Conservation (phyloP, 768 basidiomycete species). For the Russula ochroleuca region DNA sequence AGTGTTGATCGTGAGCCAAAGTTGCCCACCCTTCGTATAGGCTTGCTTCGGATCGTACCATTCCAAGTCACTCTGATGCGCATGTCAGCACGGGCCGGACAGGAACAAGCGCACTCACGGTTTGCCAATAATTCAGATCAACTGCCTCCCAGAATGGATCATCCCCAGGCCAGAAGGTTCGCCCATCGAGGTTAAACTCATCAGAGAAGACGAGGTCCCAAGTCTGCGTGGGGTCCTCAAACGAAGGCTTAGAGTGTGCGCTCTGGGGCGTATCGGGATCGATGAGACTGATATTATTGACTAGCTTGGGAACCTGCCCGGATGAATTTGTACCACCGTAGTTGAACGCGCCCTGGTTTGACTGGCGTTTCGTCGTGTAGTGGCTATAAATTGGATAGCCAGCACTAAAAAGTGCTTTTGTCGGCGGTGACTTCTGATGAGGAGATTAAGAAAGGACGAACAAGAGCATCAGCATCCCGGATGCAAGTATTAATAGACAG, state of each 20-base stretch:
- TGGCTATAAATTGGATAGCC: slow-evolving; percentile 51
- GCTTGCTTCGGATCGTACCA: slow-evolving; percentile 55
- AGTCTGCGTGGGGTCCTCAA: slow-evolving; percentile 32
- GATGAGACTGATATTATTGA: slow-evolving; percentile 29
- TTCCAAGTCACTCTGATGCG: slow-evolving; percentile 41
- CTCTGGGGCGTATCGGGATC: slow-evolving; percentile 42
- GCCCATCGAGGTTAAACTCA: slow-evolving; percentile 43
- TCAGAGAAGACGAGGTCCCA: slow-evolving; percentile 44
- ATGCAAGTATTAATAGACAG: slow-evolving; percentile 55
- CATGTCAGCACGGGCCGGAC: background rate
- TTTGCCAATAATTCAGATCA: slow-evolving; percentile 46
- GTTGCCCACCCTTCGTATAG: slow-evolving; percentile 49
- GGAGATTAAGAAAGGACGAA: slow-evolving; percentile 35
- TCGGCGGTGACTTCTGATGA: background rate
- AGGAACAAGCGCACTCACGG: slow-evolving; percentile 41
- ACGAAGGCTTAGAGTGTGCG: slow-evolving; percentile 29
- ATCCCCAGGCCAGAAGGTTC: slow-evolving; percentile 43
- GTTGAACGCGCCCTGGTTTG: slow-evolving; percentile 57
- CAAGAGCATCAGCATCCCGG: slow-evolving; percentile 51
- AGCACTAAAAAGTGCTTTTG: background rate
- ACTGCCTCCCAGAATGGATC: slow-evolving; percentile 44
- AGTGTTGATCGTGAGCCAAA: slow-evolving; percentile 46
- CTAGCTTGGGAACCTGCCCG: slow-evolving; percentile 51
- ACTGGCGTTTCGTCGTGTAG: slow-evolving; percentile 38
- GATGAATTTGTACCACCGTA: slow-evolving; percentile 70